These are phyloP conservation scores for Croton setiger DNA, from an alignment of 441 rosid species.

Conservation along the genomic window DNA sequence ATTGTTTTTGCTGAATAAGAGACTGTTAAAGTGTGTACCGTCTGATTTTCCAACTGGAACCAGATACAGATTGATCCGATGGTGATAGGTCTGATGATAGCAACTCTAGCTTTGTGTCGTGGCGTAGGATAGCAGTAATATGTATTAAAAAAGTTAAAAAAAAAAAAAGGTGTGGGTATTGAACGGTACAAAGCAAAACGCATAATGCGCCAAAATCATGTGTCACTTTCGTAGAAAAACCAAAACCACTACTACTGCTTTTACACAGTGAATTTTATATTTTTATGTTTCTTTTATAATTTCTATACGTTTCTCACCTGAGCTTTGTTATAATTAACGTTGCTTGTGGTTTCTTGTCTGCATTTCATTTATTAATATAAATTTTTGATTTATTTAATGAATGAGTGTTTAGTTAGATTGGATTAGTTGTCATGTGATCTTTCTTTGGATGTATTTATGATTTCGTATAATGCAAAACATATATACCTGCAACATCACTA, in stretches of 20 bases:
- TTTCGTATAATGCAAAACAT: background rate
- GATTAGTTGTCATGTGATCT: constrained; percentile 11
- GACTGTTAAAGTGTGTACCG: background rate
- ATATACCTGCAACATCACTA: background rate
- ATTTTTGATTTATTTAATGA: background rate
- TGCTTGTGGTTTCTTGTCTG: constrained; percentile 18
- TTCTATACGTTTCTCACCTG: background rate
- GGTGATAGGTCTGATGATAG: background rate
- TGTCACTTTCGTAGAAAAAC: constrained; percentile 17
- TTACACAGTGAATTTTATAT: no score
- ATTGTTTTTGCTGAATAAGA: background rate
- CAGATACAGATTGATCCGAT: background rate
- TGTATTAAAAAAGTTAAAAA: background rate
- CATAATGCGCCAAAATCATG: constrained; percentile 12
- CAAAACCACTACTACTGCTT: background rate
- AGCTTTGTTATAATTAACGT: background rate
- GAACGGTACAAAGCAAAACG: background rate
- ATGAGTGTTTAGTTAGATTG: background rate
- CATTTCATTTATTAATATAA: background rate
- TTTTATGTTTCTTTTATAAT: background rate
- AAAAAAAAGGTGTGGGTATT: background rate
- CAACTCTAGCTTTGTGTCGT: background rate
- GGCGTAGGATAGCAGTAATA: background rate
- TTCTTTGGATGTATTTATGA: constrained; percentile 1
- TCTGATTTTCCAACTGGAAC: constrained; percentile 3